Percentiles rank a stretch among this genome's conserved stretches.
phyloP scores from a whole-genome alignment of 2,329 filamentous ascomycete species.

The Alternaria sp. region DNA sequence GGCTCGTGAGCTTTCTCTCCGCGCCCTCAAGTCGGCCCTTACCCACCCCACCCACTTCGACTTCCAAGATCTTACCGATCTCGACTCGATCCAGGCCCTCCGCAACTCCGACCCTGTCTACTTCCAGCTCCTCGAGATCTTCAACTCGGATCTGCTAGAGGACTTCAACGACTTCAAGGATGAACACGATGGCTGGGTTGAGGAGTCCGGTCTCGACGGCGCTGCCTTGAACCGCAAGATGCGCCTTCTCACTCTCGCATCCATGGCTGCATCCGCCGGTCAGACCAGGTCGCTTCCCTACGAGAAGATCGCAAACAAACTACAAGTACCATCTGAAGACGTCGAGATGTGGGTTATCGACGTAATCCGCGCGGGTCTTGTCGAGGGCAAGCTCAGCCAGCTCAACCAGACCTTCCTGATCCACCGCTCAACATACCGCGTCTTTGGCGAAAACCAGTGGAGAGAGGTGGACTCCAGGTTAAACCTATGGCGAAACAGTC shows the following conservation, averaged over 20 bases:
- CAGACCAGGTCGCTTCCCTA: conserved; percentile 90
- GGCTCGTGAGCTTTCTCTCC: conserved; percentile 66
- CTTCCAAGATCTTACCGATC: conserved; percentile 74
- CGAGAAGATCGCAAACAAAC: conserved; percentile 79
- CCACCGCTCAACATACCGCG: conserved; percentile 93
- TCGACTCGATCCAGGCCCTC: conserved; percentile 84
- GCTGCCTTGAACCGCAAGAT: conserved; percentile 90
- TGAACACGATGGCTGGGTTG: conserved; percentile 85
- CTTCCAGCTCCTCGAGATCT: conserved; percentile 93
- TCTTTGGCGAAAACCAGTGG: conserved; percentile 99
- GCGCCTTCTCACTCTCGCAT: conserved; percentile 91
- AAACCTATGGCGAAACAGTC: conserved; percentile 87
- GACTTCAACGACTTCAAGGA: conserved; percentile 96
- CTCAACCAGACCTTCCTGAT: conserved; percentile 92
- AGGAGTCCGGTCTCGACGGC: conserved; percentile 75
- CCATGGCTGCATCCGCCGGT: conserved; percentile 78
- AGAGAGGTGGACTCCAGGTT: conserved; percentile 88
- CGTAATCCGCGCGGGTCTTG: conserved; percentile 91
- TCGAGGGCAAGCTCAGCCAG: conserved; percentile 96
- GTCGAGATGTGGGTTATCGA: conserved; percentile 99
- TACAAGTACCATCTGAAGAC: conserved; percentile 82
- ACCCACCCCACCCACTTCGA: conserved; percentile 72
- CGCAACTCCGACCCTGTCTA: conserved; percentile 83
- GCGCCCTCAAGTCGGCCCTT: conserved; percentile 72
- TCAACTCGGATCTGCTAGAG: conserved; percentile 91